Evolutionary conservation across 768 basidiomycete species (phyloP), one percentile per base, ranked within the genome.

Genomic region (Trametes elegans): DNA sequence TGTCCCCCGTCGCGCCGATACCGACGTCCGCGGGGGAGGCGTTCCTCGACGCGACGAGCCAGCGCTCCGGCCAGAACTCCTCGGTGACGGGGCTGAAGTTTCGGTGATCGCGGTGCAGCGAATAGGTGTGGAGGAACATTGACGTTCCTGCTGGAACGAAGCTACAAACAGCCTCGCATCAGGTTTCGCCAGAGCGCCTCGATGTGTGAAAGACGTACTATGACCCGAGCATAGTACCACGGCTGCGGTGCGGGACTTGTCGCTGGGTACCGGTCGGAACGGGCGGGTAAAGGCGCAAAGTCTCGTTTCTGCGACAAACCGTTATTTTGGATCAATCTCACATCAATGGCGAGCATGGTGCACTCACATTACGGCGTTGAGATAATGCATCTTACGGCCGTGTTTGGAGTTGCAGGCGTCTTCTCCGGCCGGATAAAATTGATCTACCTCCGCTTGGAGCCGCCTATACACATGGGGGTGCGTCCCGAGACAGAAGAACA

Each of bases 51-150:
- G 65, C 60, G 29, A 61, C 34, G n/a, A 76, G 65, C 75, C 75
- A 78, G 19, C 77, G 71, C 18, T 76, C 74, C 42, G 76, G 76
- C 69, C 72, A 71, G 66, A 73, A 79, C 16, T 53, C 58, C 9
- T 76, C 69, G 1, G 76, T 72, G 11, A 58, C 68, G 0, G 75
- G 77, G 27, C 66, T 73, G 62, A 80, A 81, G 61, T 79, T 75
- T 21, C 69, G 72, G 3, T 74, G 67, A 54, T 79, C 74, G 16
- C 72, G 75, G 18, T 79, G 79, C 5, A 79, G 48, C 18, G 67
- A 64, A 53, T 75, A 77, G 14, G 73, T 68, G 3, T 75, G 72
- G 29, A 76, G 65, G 47, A 66, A 65, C 8, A 76, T 64, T 5
- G 68, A 57, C 11, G 61, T 65, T 5, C 64, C 61, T 7, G 59